These are phyloP conservation scores for Emergomyces orientalis DNA, from an alignment of 2,329 filamentous ascomycete species.

Conservation along the genomic window DNA sequence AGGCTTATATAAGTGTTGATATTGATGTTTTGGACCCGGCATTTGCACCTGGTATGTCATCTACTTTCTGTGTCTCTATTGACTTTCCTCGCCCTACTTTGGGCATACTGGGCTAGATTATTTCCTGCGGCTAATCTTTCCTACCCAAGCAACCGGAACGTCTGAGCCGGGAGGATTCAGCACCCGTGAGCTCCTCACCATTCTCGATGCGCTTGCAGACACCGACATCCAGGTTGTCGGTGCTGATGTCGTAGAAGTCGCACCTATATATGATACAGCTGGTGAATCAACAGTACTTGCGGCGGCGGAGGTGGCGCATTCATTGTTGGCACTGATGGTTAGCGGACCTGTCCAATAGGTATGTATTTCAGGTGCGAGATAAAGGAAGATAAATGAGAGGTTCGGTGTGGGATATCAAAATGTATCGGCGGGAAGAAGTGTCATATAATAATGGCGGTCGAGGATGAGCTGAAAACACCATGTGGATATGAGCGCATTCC, in stretches of 20 bases:
- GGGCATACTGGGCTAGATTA: too few relatives aligned
- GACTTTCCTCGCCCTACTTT: not conserved
- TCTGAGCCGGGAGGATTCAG: slow-evolving; percentile 89
- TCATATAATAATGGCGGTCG: too few relatives aligned
- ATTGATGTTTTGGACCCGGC: slow-evolving; percentile 74
- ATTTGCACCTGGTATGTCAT: slow-evolving; percentile 47
- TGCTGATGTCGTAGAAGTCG: slow-evolving; percentile 82
- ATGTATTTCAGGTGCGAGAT: not conserved
- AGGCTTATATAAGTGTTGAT: slow-evolving; percentile 75
- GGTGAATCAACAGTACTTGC: slow-evolving; percentile 76
- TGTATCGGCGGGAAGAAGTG: too few relatives aligned
- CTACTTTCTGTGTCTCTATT: not conserved
- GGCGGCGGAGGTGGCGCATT: slow-evolving; percentile 73
- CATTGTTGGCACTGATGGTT: slow-evolving; percentile 61
- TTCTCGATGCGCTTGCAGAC: slow-evolving; percentile 64
- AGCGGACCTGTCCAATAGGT: slow-evolving; percentile 27
- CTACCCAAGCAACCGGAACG: slow-evolving; percentile 54
- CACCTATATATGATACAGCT: slow-evolving; percentile 70
- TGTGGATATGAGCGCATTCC: too few relatives aligned
- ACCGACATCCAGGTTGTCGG: slow-evolving; percentile 64
- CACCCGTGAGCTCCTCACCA: slow-evolving; percentile 73
- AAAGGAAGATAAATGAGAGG: not conserved
- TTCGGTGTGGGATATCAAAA: too few relatives aligned
- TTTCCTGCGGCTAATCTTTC: not conserved
- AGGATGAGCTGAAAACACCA: too few relatives aligned